Evolutionary conservation across 768 basidiomycete genomes (phyloP), one percentile per base, ranked within the genome.

Genomic region (Pulveroboletus frians): DNA sequence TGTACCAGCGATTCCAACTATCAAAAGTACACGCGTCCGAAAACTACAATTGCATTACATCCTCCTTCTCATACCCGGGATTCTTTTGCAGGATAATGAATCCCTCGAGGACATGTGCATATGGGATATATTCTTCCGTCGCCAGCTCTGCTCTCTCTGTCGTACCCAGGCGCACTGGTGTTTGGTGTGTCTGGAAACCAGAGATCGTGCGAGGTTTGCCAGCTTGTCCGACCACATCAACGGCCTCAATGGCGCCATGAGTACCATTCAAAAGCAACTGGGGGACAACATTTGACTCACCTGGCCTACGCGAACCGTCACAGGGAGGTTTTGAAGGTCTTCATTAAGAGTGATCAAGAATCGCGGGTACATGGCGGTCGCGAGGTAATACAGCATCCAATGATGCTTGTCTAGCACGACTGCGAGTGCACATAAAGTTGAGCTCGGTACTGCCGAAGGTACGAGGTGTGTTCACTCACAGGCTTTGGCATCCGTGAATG

Each of bases 371-470:
- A 99, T 98, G 51, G 93, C 89, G 2, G 92, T 86, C 6, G 84
- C 85, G 26, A 98, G 79, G 80, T 94, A 93, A 74, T 90, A 99
- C 49, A 98, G 72, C 92, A 97, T 96, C 96, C 96, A 99, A 70
- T 98, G 96, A 57, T 90, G 87, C 68, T 85, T 94, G 65, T 94
- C 92, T 15, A 98, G 80, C 2, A 99, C 75, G 65, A 99, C 94
- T 96, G 52, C 15, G n/a, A 15, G 53, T 4, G 17, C 13, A 14
- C 37, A 39, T 39, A 30, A 35, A 42, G 45, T 11, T 51, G 30
- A 52, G 43, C 48, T 27, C 29, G 34, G 39, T 43, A 23, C 5
- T 34, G 39, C 27, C 18, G 26, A 34, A 1, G 35, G 39, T 11
- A 23, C 15, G 34, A 39, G 8, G 29, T 8, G 26, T 21, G 46